Evolutionary conservation across 495 filamentous ascomycete species (phyloP).

Genomic region (Elasticomyces elasticus): DNA sequence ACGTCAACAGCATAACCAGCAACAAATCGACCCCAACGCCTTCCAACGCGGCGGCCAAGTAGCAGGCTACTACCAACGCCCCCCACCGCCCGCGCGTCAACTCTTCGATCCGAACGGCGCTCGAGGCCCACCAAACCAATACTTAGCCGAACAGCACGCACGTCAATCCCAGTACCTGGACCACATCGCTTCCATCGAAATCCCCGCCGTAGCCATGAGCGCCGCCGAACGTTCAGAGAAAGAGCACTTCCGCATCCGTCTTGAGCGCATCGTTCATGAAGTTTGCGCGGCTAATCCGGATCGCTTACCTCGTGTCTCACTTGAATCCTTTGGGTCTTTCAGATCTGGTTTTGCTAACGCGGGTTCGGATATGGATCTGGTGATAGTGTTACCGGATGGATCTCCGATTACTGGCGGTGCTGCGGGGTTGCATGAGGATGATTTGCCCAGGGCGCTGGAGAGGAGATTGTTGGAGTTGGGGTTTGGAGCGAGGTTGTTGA

Average conservation of each 20-base stretch:
- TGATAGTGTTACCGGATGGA: conserved; percentile 44
- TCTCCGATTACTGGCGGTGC: conserved; percentile 10
- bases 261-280: conserved; percentile 48
- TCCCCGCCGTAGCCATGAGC: conserved; percentile 28
- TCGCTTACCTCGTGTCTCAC: conserved; percentile 38
- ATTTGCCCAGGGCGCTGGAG: conserved; percentile 52
- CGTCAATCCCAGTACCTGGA: conserved; percentile 27
- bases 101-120: conserved; percentile 14
- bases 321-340: conserved; percentile 64
- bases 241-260: conserved; percentile 46
- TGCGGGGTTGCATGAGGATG: conserved; percentile 25
- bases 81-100: conserved; percentile 2
- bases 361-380: conserved; percentile 67
- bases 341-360: conserved; percentile 63
- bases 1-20: conserved; percentile 1
- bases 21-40: conserved; percentile 17
- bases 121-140: neutral
- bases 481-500: conserved; percentile 58
- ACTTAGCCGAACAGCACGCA: neutral
- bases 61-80: conserved; percentile 6
- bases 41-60: conserved; percentile 13
- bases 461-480: conserved; percentile 58
- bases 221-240: conserved; percentile 48
- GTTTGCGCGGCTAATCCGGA: conserved; percentile 41
- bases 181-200: conserved; percentile 19